Evolutionary conservation across 257 asterid genomes (phyloP).

Genomic region (Verbena officinalis): DNA sequence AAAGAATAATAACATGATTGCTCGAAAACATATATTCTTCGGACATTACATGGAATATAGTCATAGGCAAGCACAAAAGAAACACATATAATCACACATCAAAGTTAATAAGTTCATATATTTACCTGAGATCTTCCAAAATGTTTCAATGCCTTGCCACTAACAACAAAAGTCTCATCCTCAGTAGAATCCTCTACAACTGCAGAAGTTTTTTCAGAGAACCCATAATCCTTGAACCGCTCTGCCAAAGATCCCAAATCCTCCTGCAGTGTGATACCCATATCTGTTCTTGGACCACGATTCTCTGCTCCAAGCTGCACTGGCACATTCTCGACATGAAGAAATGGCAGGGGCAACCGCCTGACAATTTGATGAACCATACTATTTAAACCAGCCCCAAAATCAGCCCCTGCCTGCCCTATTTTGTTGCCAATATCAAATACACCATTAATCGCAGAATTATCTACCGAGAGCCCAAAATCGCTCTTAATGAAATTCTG

Average conservation of each 20-base stretch:
- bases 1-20: not conserved
- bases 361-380: conserved; percentile 75
- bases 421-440: conserved; percentile 87
- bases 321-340: conserved; percentile 58
- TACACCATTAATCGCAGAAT: conserved; percentile 66
- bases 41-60: conserved; percentile 3
- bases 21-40: not conserved
- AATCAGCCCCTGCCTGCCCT: conserved; percentile 89
- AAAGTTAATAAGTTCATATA: conserved; percentile 11
- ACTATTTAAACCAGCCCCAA: conserved; percentile 80
- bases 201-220: conserved; percentile 45
- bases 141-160: conserved; percentile 64
- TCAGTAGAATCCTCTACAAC: conserved; percentile 51
- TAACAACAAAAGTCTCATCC: conserved; percentile 56
- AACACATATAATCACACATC: conserved; percentile 8
- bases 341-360: conserved; percentile 73
- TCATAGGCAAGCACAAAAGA: not conserved
- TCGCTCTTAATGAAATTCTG: conserved; percentile 64
- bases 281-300: conserved; percentile 42
- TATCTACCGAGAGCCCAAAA: conserved; percentile 65
- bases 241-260: conserved; percentile 86
- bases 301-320: conserved; percentile 43
- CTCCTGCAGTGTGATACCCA: conserved; percentile 65
- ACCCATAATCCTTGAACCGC: conserved; percentile 67
- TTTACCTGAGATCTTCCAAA: conserved; percentile 83